Base-by-base conservation (phyloP, 148 eudicot genomes). In the Fagopyrum homotropicum region DNA sequence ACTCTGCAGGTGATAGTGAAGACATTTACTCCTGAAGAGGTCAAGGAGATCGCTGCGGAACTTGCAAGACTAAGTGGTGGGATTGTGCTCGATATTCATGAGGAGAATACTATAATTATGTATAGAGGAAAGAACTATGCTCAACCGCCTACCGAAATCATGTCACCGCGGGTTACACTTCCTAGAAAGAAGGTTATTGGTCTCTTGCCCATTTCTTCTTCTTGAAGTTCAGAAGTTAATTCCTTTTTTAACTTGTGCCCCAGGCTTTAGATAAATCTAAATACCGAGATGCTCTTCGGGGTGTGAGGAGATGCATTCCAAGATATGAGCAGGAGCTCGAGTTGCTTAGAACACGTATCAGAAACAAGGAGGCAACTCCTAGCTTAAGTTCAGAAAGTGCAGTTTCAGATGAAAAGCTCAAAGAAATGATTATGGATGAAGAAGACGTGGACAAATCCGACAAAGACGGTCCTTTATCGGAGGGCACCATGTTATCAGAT, bases 111-210 rank as follows among this genome's bases (percentile, higher is more conserved):
- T 2, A 88, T 95, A 72, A 92, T 95, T 48, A 92, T 95, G 97
- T 92, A 92, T 73, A 84, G 99, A 79, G 99, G 99, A 70, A 95
- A 95, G 85, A 95, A 95, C 70, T 95, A 95, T 73, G 78, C 97
- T 56, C 99, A 95, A 76, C 99, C 99, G 29, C 98, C 97, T 9
- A 92, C 98, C 7, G 99, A 95, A 81, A 92, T 95, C 59, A 95
- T 95, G 99, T 95, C 99, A 16, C 99, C 99, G 3, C 84, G 93
- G 60, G 60, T 69, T 77, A 85, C 98, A 30, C 96, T 92, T 47
- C 79, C 99, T n/a, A 84, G 97, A 83, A 95, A 89, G 79, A 95
- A 92, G 99, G 98, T 92, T 60, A 22, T 80, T 64, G 71, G 7
- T 51, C 0, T 49, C 45, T 63, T 66, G 19, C 61, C 9, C 26